Conservation (phyloP, 331 rosid species). For the Quercus lobata region DNA sequence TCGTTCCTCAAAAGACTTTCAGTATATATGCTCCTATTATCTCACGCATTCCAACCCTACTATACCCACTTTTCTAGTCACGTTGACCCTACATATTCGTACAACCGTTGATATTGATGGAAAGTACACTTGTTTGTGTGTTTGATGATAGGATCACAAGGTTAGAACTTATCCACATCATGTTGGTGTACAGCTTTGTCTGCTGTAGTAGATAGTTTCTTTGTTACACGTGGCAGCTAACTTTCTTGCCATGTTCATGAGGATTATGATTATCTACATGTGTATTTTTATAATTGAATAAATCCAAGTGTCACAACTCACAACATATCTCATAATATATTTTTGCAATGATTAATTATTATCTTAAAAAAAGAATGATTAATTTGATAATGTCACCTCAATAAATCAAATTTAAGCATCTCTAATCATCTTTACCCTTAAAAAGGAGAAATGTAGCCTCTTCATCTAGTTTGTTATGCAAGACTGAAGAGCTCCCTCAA, state of each 20-base stretch:
- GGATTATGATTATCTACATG: too few species aligned
- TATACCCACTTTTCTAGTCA: background rate
- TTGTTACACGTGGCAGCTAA: background rate
- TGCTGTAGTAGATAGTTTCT: background rate
- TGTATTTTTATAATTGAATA: too few species aligned
- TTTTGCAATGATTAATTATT: too few species aligned
- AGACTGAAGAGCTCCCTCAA: too few species aligned
- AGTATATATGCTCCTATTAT: constrained; percentile 15
- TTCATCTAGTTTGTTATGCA: too few species aligned
- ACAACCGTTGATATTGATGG: constrained; percentile 4
- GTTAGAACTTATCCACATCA: background rate
- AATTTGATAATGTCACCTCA: too few species aligned
- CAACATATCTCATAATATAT: too few species aligned
- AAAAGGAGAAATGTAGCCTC: too few species aligned
- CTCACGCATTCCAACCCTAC: constrained; percentile 34
- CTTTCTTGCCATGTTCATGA: background rate
- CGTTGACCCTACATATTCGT: constrained; percentile 31
- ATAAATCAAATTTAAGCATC: too few species aligned
- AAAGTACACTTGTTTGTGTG: background rate
- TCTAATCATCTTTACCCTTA: too few species aligned
- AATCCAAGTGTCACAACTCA: too few species aligned
- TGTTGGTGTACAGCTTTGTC: background rate
- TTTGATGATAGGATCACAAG: background rate
- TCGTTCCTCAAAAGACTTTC: constrained; percentile 11
- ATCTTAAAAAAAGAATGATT: too few species aligned